Evolutionary conservation across 2,329 filamentous ascomycete species (phyloP).

Genomic region (Biscogniauxia mediterranea): DNA sequence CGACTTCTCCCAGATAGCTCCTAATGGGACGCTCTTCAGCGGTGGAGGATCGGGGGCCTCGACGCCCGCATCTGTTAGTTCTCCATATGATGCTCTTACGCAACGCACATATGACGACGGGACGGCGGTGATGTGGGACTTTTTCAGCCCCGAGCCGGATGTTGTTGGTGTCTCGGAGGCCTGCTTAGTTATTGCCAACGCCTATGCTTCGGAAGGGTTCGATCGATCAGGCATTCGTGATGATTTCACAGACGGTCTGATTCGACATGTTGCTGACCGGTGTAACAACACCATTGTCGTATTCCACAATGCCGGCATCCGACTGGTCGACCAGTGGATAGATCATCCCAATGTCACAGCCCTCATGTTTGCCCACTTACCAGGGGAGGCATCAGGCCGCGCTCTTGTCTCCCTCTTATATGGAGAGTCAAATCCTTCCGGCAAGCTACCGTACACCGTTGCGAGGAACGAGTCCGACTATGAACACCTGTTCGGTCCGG

Average conservation of each 20-base stretch:
- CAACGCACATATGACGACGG: constrained; percentile 52
- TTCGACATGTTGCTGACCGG: constrained; percentile 54
- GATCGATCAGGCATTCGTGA: constrained; percentile 62
- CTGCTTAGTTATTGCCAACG: constrained; percentile 67
- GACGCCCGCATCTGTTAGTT: constrained; percentile 45
- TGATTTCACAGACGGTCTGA: constrained; percentile 59
- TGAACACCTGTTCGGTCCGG: constrained; percentile 40
- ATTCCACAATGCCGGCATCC: constrained; percentile 62
- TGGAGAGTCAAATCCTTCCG: constrained; percentile 55
- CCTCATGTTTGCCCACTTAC: constrained; percentile 62
- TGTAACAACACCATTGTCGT: constrained; percentile 65
- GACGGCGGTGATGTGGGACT: constrained; percentile 60
- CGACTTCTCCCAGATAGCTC: constrained; percentile 40
- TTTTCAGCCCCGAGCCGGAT: constrained; percentile 44
- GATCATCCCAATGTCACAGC: constrained; percentile 64
- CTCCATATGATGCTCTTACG: constrained; percentile 56
- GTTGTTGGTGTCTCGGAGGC: constrained; percentile 56
- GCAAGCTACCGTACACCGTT: constrained; percentile 61
- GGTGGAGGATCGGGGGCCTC: constrained; percentile 50
- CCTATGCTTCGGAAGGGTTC: constrained; percentile 70
- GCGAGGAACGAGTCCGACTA: constrained; percentile 58
- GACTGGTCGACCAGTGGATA: constrained; percentile 59
- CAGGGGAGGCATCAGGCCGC: constrained; percentile 61
- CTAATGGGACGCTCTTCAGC: constrained; percentile 45
- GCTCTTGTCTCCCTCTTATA: constrained; percentile 57